Percentiles rank a stretch among this genome's conserved stretches.
Conservation (phyloP, 768 basidiomycete species). For the Lentinula aciculospora region DNA sequence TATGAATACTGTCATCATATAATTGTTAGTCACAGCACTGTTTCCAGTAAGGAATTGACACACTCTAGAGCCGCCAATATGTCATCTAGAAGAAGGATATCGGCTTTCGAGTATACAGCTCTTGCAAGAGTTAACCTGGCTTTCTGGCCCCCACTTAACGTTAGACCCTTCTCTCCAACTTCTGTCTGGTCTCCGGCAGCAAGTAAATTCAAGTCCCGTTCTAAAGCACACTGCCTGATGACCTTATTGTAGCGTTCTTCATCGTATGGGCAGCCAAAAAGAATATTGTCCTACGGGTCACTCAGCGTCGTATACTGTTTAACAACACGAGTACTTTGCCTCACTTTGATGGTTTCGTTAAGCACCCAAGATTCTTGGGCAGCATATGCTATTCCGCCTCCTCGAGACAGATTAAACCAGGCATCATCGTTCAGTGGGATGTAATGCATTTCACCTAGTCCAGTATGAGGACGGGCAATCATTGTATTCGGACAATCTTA, state of each 20-base stretch:
- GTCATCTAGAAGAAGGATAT: slow-evolving; percentile 32
- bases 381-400: slow-evolving; percentile 68
- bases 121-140: slow-evolving; percentile 33
- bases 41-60: not conserved
- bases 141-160: slow-evolving; percentile 48
- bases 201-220: slow-evolving; percentile 64
- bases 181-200: slow-evolving; percentile 65
- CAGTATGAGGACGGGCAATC: not conserved
- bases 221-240: slow-evolving; percentile 67
- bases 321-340: not conserved
- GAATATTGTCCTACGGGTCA: slow-evolving; percentile 60
- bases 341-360: slow-evolving; percentile 67
- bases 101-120: slow-evolving; percentile 42
- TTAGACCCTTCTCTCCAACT: slow-evolving; percentile 66
- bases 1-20: slow-evolving; percentile 45
- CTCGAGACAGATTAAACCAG: slow-evolving; percentile 68
- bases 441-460: slow-evolving; percentile 53
- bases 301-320: not conserved
- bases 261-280: slow-evolving; percentile 74
- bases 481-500: not conserved
- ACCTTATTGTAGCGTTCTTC: slow-evolving; percentile 75
- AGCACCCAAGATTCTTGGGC: slow-evolving; percentile 85
- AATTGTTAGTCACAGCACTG: slow-evolving; percentile 46
- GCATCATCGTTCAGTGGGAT: slow-evolving; percentile 43
- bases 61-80: slow-evolving; percentile 20